Conservation (phyloP, 345 rosid genomes). For the Camelina hispida region DNA sequence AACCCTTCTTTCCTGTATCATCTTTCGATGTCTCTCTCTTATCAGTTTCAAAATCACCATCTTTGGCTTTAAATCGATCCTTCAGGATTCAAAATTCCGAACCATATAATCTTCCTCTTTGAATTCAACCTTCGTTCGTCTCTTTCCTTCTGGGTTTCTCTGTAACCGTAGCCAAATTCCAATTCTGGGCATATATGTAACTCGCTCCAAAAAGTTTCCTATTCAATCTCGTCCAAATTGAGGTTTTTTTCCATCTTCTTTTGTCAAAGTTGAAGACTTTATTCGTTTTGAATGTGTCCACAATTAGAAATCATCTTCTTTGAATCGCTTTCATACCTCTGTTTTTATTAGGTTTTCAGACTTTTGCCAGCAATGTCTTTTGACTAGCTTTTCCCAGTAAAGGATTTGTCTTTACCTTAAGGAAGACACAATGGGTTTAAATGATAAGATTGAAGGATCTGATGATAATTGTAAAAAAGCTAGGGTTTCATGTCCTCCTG, state of each 20-base stretch:
- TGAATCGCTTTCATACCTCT: slow-evolving; percentile 35
- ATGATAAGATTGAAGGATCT: slow-evolving; percentile 51
- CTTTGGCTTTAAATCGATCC: neutral
- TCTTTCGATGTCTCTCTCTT: neutral
- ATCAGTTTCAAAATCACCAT: neutral
- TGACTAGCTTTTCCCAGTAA: slow-evolving; percentile 33
- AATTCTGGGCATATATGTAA: slow-evolving; percentile 17
- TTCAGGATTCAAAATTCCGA: neutral
- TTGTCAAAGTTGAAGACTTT: slow-evolving; percentile 40
- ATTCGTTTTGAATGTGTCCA: slow-evolving; percentile 21
- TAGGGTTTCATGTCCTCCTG: slow-evolving; percentile 46
- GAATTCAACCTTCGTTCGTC: neutral
- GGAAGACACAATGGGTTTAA: slow-evolving; percentile 51
- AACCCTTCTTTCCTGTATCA: no score
- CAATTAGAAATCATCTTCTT: slow-evolving; percentile 11
- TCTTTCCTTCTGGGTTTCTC: slow-evolving; percentile 27
- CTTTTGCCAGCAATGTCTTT: slow-evolving; percentile 28
- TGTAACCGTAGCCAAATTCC: slow-evolving; percentile 10
- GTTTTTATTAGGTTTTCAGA: slow-evolving; percentile 24
- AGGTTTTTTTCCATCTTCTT: neutral
- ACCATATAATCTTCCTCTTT: neutral
- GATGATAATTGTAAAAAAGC: slow-evolving; percentile 30
- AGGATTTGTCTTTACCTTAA: slow-evolving; percentile 18
- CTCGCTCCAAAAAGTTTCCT: slow-evolving; percentile 17
- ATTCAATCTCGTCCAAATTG: slow-evolving; percentile 9